Evolutionary conservation across 2,329 filamentous ascomycete genomes (phyloP).

Genomic region (Aspergillus intermedius): DNA sequence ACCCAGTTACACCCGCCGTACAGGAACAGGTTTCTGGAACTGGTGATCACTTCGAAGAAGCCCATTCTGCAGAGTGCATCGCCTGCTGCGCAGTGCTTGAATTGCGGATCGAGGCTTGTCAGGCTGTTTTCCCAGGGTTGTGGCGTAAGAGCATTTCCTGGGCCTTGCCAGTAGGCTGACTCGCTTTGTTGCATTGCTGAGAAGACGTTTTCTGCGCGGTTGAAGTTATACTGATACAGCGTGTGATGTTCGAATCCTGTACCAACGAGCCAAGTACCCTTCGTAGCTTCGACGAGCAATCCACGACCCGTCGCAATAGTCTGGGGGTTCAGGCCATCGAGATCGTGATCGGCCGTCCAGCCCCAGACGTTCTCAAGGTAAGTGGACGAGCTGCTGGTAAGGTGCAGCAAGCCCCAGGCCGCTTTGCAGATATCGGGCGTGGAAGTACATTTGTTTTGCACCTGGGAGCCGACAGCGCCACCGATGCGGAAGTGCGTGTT

Average conservation of each 20-base stretch:
- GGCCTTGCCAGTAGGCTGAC: slow-evolving; percentile 28
- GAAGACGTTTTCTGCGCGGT: slow-evolving; percentile 37
- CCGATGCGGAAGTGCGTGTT: slow-evolving; percentile 43
- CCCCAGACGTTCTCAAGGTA: slow-evolving; percentile 51
- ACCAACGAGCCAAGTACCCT: slow-evolving; percentile 41
- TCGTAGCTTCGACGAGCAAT: slow-evolving; percentile 35
- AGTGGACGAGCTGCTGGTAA: slow-evolving; percentile 39
- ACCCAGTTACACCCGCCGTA: slow-evolving; percentile 36
- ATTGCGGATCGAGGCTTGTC: slow-evolving; percentile 19
- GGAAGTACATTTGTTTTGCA: slow-evolving; percentile 31
- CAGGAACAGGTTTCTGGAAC: slow-evolving; percentile 28
- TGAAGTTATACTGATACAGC: slow-evolving; percentile 45
- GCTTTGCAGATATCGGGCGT: slow-evolving; percentile 39
- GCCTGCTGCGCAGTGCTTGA: slow-evolving; percentile 19
- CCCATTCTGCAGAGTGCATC: slow-evolving; percentile 34
- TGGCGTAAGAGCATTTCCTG: slow-evolving; percentile 25
- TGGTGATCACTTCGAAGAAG: slow-evolving; percentile 22
- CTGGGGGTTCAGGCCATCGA: slow-evolving; percentile 33
- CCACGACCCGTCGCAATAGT: slow-evolving; percentile 36
- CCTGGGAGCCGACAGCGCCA: slow-evolving; percentile 37
- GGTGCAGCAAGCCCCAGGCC: slow-evolving; percentile 46
- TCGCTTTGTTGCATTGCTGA: slow-evolving; percentile 29
- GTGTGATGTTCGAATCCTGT: slow-evolving; percentile 44
- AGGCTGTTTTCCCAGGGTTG: slow-evolving; percentile 20
- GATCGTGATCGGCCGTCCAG: slow-evolving; percentile 45